These are phyloP conservation scores for Ascochyta pisi DNA, from an alignment of 2,329 filamentous ascomycete species.

Conservation along the genomic window DNA sequence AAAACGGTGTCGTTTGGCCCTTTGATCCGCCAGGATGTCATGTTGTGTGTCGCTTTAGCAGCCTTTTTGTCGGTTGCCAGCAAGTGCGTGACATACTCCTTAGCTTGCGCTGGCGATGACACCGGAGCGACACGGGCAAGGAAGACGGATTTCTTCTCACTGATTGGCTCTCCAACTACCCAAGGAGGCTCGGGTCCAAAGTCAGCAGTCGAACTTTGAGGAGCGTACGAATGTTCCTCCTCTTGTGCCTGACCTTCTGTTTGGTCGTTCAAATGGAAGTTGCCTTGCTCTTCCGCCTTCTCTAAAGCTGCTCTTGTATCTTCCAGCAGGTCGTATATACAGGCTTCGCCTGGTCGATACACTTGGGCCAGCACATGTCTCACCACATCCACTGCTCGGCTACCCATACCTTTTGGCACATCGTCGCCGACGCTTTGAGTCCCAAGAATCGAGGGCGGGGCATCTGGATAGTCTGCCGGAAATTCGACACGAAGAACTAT, in stretches of 20 bases:
- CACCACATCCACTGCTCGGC: constrained; percentile 72
- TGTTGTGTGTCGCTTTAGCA: constrained; percentile 90
- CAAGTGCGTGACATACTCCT: constrained; percentile 74
- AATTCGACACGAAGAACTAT: constrained; percentile 69
- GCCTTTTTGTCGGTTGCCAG: constrained; percentile 83
- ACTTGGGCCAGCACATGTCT: constrained; percentile 70
- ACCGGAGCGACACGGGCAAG: constrained; percentile 78
- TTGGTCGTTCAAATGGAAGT: constrained; percentile 35
- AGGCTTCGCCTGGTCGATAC: constrained; percentile 77
- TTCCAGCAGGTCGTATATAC: constrained; percentile 90
- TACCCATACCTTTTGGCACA: constrained; percentile 74
- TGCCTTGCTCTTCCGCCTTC: constrained; percentile 54
- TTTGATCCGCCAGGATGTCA: constrained; percentile 88
- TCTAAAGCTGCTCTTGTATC: constrained; percentile 58
- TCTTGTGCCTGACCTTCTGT: constrained; percentile 15
- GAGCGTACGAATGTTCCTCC: background rate
- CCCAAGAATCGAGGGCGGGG: constrained; percentile 74
- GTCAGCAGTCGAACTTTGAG: constrained; percentile 24
- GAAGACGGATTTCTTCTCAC: constrained; percentile 88
- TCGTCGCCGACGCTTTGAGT: constrained; percentile 77
- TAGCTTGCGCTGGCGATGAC: constrained; percentile 72
- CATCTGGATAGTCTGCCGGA: constrained; percentile 74
- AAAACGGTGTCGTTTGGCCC: constrained; percentile 64
- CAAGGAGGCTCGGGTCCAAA: constrained; percentile 64
- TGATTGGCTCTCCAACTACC: constrained; percentile 74